Conservation (phyloP, 345 rosid genomes). For the Salix koriyanagi region DNA sequence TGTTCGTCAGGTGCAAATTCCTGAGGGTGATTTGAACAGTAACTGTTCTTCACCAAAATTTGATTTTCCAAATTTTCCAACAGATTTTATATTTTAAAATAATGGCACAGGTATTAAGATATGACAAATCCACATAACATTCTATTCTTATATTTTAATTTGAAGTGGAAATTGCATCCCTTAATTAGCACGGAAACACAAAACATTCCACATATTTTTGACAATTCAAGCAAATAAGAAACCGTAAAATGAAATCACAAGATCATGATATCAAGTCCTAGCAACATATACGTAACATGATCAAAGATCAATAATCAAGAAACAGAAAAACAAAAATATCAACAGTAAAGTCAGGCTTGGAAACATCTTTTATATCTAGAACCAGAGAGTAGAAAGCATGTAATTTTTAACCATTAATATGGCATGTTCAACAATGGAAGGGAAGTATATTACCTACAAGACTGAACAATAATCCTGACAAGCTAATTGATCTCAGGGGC, state of each 20-base stretch:
- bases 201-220: background rate
- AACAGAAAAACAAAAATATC: background rate
- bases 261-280: background rate
- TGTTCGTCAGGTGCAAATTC: no score
- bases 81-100: background rate
- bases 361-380: background rate
- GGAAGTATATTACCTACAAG: background rate
- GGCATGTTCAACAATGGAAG: background rate
- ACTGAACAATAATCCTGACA: background rate
- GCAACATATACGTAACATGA: background rate
- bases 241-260: background rate
- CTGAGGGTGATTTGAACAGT: no score
- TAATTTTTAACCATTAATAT: background rate
- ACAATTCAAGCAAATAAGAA: background rate
- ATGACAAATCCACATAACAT: background rate
- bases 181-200: background rate
- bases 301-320: background rate
- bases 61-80: no score
- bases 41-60: no score
- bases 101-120: background rate
- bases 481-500: background rate
- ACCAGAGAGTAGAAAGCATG: background rate
- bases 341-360: background rate
- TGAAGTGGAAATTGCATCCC: background rate
- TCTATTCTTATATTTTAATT: background rate